Percentiles rank a stretch among this genome's conserved stretches.
Conservation (phyloP, 768 basidiomycete species). For the Rubroboletus pulcherrimus region DNA sequence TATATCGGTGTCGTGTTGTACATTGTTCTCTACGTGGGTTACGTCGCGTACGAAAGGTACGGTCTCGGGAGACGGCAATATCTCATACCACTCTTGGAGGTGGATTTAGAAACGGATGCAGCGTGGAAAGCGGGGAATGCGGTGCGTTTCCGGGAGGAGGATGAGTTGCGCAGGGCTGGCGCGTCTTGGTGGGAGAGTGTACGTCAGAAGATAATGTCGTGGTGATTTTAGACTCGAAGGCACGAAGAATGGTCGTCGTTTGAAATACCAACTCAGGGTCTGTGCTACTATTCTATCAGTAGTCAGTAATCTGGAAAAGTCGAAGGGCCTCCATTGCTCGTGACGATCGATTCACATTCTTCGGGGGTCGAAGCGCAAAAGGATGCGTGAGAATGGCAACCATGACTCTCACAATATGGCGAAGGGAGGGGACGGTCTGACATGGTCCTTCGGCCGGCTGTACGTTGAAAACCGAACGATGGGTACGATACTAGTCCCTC, state of each 20-base stretch:
- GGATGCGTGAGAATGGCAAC: neutral
- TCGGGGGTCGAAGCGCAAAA: neutral
- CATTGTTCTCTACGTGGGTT: conserved; percentile 42
- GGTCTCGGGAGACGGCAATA: conserved; percentile 29
- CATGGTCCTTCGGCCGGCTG: neutral
- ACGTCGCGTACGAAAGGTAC: conserved; percentile 38
- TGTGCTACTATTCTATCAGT: neutral
- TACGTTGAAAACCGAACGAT: no score
- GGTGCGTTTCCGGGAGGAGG: conserved; percentile 31
- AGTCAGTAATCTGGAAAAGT: neutral
- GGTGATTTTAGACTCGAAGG: neutral
- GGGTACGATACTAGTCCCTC: neutral
- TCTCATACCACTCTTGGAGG: conserved; percentile 40
- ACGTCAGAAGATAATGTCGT: neutral
- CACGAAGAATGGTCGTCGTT: neutral
- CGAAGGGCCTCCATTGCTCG: neutral
- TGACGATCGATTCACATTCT: no score
- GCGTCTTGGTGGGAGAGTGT: neutral
- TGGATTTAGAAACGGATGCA: conserved; percentile 53
- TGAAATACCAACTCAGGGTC: neutral
- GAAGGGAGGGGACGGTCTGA: neutral
- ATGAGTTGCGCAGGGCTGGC: conserved; percentile 1
- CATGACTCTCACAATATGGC: neutral
- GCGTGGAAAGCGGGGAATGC: conserved; percentile 50
- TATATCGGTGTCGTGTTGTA: conserved; percentile 52